Conservation (phyloP, 192 early-diverging fungal genomes). For the Rhizophagus clarus region DNA sequence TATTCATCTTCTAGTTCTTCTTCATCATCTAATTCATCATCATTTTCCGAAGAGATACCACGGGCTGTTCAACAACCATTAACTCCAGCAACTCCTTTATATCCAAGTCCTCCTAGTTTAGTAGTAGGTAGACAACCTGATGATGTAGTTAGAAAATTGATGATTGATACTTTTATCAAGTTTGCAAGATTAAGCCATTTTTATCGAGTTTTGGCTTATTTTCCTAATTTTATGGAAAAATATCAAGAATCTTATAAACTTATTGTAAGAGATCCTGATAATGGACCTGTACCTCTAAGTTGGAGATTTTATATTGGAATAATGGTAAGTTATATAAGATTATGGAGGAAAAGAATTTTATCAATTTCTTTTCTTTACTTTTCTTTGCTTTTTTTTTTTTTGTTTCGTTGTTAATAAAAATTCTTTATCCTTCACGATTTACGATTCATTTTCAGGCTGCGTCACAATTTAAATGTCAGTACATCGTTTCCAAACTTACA, state of each 20-base stretch:
- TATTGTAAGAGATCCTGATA: slow-evolving; percentile 41
- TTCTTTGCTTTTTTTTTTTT: neutral
- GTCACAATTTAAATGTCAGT: slow-evolving; percentile 56
- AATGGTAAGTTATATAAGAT: slow-evolving; percentile 40
- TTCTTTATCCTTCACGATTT: neutral
- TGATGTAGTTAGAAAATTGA: slow-evolving; percentile 48
- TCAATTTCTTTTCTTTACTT: neutral
- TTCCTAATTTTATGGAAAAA: slow-evolving; percentile 57
- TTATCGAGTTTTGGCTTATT: slow-evolving; percentile 55
- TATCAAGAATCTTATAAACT: slow-evolving; percentile 43
- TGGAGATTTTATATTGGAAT: slow-evolving; percentile 58
- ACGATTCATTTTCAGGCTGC: slow-evolving; percentile 42
- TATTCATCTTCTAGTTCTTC: slow-evolving; percentile 45
- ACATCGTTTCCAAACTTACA: slow-evolving; percentile 54
- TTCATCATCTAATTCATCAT: slow-evolving; percentile 35
- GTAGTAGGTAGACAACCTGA: slow-evolving; percentile 50
- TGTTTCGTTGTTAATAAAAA: neutral
- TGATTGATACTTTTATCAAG: slow-evolving; percentile 51
- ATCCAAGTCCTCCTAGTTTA: slow-evolving; percentile 15
- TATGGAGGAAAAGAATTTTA: neutral
- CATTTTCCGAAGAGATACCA: neutral
- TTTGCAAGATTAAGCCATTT: slow-evolving; percentile 52
- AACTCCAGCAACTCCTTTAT: neutral
- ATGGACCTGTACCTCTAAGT: slow-evolving; percentile 49
- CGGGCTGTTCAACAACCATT: neutral